phyloP scores from a whole-genome alignment of 2,329 filamentous ascomycete species.

The Fusarium sp. region DNA sequence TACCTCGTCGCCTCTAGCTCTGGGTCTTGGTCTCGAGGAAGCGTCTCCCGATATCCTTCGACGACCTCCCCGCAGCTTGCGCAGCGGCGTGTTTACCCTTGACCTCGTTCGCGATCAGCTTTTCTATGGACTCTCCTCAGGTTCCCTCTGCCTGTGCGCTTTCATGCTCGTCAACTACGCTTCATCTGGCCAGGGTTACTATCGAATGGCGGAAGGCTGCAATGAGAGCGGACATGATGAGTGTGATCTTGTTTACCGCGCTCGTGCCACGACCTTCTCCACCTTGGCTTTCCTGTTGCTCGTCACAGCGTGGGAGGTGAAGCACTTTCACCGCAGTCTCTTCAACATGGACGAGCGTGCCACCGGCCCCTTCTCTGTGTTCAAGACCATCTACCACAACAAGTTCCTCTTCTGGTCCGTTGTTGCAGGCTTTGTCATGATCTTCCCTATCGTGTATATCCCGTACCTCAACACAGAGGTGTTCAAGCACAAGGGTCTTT shows the following conservation, averaged over 20 bases:
- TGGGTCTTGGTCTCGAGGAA: conserved; percentile 77
- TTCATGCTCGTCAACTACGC: conserved; percentile 71
- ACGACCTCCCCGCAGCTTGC: conserved; percentile 71
- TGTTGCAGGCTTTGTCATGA: conserved; percentile 66
- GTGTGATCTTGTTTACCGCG: conserved; percentile 70
- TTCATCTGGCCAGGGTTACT: conserved; percentile 55
- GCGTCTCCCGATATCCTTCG: conserved; percentile 74
- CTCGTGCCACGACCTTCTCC: conserved; percentile 75
- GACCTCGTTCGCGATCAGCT: conserved; percentile 75
- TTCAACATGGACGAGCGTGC: conserved; percentile 72
- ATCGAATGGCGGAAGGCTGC: conserved; percentile 64
- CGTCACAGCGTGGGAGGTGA: conserved; percentile 78
- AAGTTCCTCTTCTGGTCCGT: conserved; percentile 74
- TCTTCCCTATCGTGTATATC: conserved; percentile 74
- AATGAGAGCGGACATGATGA: conserved; percentile 62
- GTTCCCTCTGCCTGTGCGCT: conserved; percentile 67
- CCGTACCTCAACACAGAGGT: conserved; percentile 73
- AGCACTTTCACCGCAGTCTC: conserved; percentile 75
- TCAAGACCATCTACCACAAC: conserved; percentile 74
- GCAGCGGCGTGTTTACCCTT: conserved; percentile 69
- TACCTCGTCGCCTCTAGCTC: conserved; percentile 76
- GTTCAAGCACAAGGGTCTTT: conserved; percentile 75
- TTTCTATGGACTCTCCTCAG: conserved; percentile 72
- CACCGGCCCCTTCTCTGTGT: conserved; percentile 60
- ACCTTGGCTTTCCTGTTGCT: conserved; percentile 75